Conservation (phyloP, 176 grass and related monocot species). For the Oryza australiensis region DNA sequence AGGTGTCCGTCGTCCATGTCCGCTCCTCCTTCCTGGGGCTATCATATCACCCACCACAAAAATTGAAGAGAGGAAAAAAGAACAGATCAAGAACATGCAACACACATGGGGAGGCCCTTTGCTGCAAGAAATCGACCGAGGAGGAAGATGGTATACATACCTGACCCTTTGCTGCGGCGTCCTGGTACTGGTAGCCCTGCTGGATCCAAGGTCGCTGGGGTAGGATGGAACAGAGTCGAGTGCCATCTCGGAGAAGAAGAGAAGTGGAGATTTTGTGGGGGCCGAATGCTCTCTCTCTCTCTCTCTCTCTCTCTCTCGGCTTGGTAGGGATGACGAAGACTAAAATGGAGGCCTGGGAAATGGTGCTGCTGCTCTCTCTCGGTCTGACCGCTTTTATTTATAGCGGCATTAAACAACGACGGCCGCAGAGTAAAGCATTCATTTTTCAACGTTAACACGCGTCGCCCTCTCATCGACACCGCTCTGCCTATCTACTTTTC, state of each 20-base stretch:
- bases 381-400: slow-evolving; percentile 47
- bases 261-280: neutral
- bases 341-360: slow-evolving; percentile 5
- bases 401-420: slow-evolving; percentile 48
- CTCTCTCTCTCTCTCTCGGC: no score
- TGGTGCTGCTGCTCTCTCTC: neutral
- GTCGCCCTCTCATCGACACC: slow-evolving; percentile 12
- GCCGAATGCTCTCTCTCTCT: neutral
- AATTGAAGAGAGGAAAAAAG: neutral
- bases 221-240: slow-evolving; percentile 40
- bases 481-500: neutral
- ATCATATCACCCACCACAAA: neutral
- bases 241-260: slow-evolving; percentile 36
- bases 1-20: slow-evolving; percentile 52
- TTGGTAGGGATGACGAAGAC: neutral
- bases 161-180: slow-evolving; percentile 43
- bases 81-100: neutral
- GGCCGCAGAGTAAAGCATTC: neutral
- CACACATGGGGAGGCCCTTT: neutral
- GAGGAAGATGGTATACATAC: neutral
- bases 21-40: slow-evolving; percentile 45
- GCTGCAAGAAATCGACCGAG: neutral
- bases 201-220: slow-evolving; percentile 28
- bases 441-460: slow-evolving; percentile 50
- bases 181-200: slow-evolving; percentile 16